A percentile compares a stretch with the other conserved stretches of the same genome.
phyloP scores from a whole-genome alignment of 208 protist genomes.

The Blastocrithidia nonstop region DNA sequence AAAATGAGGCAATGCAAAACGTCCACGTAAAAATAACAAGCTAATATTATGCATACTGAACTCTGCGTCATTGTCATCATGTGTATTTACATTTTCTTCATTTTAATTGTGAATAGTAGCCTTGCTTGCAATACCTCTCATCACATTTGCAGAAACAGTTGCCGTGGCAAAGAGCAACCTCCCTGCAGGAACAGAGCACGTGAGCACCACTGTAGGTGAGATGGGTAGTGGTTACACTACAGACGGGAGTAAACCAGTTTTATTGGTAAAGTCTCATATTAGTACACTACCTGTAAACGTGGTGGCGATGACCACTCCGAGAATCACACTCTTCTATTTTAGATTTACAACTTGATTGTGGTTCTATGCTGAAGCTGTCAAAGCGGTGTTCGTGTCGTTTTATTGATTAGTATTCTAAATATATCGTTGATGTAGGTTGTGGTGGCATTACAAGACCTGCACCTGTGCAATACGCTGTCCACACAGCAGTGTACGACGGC shows the following conservation, averaged over 20 bases:
- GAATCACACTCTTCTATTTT: background rate
- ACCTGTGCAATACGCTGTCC: conserved; percentile 62
- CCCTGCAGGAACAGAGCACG: conserved; percentile 14
- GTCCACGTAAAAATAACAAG: conserved; percentile 37
- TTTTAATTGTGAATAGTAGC: too few relatives aligned
- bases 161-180: conserved; percentile 28
- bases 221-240: conserved; percentile 38
- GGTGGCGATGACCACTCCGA: background rate
- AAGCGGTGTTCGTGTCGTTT: too few relatives aligned
- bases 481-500: conserved; percentile 60
- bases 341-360: too few relatives aligned
- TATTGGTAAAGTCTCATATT: conserved; percentile 30
- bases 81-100: too few relatives aligned
- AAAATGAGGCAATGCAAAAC: conserved; percentile 59
- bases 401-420: too few relatives aligned
- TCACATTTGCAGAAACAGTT: background rate
- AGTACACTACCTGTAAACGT: conserved; percentile 22
- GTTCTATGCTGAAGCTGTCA: too few relatives aligned
- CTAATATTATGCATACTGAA: conserved; percentile 4
- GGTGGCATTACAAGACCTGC: too few relatives aligned
- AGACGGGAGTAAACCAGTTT: conserved; percentile 17
- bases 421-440: too few relatives aligned
- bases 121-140: background rate
- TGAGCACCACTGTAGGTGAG: conserved; percentile 25
- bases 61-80: background rate